Percentiles rank a stretch among this genome's conserved stretches.
Conservation (phyloP, 2,329 filamentous ascomycete species). For the Fusarium clavum region DNA sequence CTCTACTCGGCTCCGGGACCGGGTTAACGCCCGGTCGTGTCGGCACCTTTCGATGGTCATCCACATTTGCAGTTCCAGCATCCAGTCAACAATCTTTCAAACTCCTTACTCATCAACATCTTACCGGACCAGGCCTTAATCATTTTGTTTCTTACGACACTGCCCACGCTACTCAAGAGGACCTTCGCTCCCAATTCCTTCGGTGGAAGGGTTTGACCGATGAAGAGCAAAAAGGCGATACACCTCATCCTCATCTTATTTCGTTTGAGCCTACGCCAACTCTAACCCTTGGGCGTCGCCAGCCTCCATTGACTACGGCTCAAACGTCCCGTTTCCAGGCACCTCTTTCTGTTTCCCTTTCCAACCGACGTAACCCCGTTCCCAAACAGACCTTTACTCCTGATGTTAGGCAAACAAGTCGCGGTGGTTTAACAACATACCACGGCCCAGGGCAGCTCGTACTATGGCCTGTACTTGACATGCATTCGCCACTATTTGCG, state of each 20-base stretch:
- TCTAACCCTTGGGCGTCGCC: slow-evolving; percentile 90
- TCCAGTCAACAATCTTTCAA: slow-evolving; percentile 29
- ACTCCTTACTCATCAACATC: slow-evolving; percentile 50
- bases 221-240: slow-evolving; percentile 30
- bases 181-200: slow-evolving; percentile 50
- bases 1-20: slow-evolving; percentile 21
- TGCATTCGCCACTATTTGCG: slow-evolving; percentile 68
- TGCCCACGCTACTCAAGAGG: slow-evolving; percentile 50
- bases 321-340: slow-evolving; percentile 60
- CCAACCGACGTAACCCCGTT: slow-evolving; percentile 46
- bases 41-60: slow-evolving; percentile 18
- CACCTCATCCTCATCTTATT: slow-evolving; percentile 77
- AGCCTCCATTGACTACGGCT: slow-evolving; percentile 61
- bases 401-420: slow-evolving; percentile 75
- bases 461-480: slow-evolving; percentile 90
- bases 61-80: slow-evolving; percentile 3
- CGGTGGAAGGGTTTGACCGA: slow-evolving; percentile 50
- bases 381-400: slow-evolving; percentile 57
- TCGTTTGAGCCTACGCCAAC: slow-evolving; percentile 86
- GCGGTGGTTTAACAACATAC: slow-evolving; percentile 93
- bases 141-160: slow-evolving; percentile 49
- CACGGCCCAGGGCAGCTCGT: slow-evolving; percentile 94
- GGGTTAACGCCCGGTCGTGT: slow-evolving; percentile 9
- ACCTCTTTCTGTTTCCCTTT: slow-evolving; percentile 52
- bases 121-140: slow-evolving; percentile 36